Conservation (phyloP, 176 grass and related monocot genomes). For the Coix lacrymajobi region DNA sequence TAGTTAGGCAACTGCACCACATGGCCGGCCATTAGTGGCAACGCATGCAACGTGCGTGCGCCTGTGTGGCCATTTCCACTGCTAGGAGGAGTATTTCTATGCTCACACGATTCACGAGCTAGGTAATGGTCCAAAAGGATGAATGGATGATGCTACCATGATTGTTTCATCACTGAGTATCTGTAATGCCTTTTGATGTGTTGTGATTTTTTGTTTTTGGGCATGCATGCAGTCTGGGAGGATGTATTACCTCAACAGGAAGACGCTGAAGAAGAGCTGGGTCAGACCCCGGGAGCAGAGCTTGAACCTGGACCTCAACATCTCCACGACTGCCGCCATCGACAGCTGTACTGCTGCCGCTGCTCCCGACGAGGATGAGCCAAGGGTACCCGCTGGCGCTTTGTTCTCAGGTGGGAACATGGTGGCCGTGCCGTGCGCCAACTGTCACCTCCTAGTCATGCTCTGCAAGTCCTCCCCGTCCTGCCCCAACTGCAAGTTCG, state of each 20-base stretch:
- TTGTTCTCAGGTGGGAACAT: conserved; percentile 48
- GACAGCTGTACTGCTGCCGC: not conserved
- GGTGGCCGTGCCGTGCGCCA: conserved; percentile 75
- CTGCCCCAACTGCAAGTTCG: conserved; percentile 93
- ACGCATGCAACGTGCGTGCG: conserved; percentile 34
- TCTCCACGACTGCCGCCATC: conserved; percentile 22
- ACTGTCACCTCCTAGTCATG: conserved; percentile 93
- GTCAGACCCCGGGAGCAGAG: conserved; percentile 63
- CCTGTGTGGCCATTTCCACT: not conserved
- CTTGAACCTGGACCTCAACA: conserved; percentile 83
- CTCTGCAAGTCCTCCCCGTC: conserved; percentile 71
- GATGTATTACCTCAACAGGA: conserved; percentile 99
- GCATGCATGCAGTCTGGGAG: conserved; percentile 67
- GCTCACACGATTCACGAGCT: not conserved
- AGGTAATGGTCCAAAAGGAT: conserved; percentile 1
- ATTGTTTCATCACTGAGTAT: conserved; percentile 5
- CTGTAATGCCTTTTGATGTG: conserved; percentile 13
- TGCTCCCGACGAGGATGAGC: conserved; percentile 18
- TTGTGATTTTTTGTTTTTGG: not conserved
- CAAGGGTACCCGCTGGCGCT: not conserved
- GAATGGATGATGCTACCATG: conserved; percentile 2
- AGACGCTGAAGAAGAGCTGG: conserved; percentile 84
- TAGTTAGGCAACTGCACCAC: not conserved
- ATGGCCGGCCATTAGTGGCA: conserved; percentile 8
- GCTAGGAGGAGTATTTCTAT: not conserved